Percentiles rank a stretch among this genome's conserved stretches.
These are phyloP conservation scores for Microthyrium microscopicum DNA, from an alignment of 2,329 filamentous ascomycete genomes.

Conservation along the genomic window DNA sequence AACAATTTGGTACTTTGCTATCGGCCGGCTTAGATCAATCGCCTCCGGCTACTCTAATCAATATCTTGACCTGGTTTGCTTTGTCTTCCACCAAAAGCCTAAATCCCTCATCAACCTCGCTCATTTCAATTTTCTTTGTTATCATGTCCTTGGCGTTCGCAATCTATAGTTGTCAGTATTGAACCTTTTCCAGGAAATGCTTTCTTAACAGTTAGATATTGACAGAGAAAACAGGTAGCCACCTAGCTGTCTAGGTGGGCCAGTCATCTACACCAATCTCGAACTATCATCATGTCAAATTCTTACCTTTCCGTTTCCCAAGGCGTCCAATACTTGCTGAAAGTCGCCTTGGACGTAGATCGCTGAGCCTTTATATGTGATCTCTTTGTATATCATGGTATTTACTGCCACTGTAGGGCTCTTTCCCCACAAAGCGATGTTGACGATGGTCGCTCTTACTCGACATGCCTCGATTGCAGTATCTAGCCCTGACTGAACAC, in stretches of 20 bases:
- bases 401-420: slow-evolving; percentile 32
- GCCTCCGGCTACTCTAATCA: slow-evolving; percentile 5
- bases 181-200: no score
- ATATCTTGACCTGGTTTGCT: slow-evolving; percentile 8
- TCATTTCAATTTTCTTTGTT: slow-evolving; percentile 29
- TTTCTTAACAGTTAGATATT: no score
- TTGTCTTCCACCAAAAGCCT: slow-evolving; percentile 5
- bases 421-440: slow-evolving; percentile 41
- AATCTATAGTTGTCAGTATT: no score
- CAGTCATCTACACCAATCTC: no score
- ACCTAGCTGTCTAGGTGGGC: no score
- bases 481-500: slow-evolving; percentile 34
- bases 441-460: slow-evolving; percentile 34
- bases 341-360: slow-evolving; percentile 37
- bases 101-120: slow-evolving; percentile 22
- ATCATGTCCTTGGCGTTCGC: slow-evolving; percentile 28
- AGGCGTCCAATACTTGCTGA: slow-evolving; percentile 29
- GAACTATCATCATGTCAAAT: no score
- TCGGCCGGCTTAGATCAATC: no score
- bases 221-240: no score
- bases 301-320: slow-evolving; percentile 28
- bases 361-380: slow-evolving; percentile 34
- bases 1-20: no score
- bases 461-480: slow-evolving; percentile 31
- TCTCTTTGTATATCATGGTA: slow-evolving; percentile 35